Base-by-base conservation (phyloP, 495 filamentous ascomycete genomes). In the Pseudomonodictys pantanalensis region DNA sequence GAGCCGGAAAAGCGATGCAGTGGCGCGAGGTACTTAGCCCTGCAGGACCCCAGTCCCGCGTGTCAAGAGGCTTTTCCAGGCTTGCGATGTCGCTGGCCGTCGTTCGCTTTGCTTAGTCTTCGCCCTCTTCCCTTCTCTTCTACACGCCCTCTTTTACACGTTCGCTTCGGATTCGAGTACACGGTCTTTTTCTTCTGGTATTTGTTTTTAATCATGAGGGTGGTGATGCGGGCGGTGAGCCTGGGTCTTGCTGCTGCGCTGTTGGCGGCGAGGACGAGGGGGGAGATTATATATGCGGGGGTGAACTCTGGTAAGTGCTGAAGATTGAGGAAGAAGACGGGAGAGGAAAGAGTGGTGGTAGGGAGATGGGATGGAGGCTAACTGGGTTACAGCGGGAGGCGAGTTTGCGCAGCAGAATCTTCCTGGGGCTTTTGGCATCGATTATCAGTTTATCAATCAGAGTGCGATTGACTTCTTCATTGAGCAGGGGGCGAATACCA, bases 401-500 rank as follows among this genome's bases (percentile, higher is more conserved):
- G 59, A 62, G 24, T 62, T 62, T 18, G 59, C 59, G 11, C 52
- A 51, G 42, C 58, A 60, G 42, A 60, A 63, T 44, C 51, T 69
- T 24, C 67, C 67, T 2, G 64, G 64, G 2, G 43, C 52, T n/a
- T 67, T 67, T 56, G 60, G 60, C 11, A 43, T 56, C n/a, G 67
- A 69, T 25, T 69, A 67, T 28, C 55, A 53, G 18, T 69, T 69
- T 29, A 67, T 69, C 46, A 67, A 69, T 35, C 42, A 55, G 41
- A 53, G 25, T 29, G 63, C 64, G 2, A 58, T 65, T 47, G 47
- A 58, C 33, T 67, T 62, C 49, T 63, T 69, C 26, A 39, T 65
- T n/a, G 50, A 52, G 22, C 24, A 55, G 10, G 52, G 61, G 1
- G 61, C 56, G 15, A 69, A 69, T 41, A 51, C 51, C 3, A 67